Base-by-base conservation (phyloP, 2,329 filamentous ascomycete species). In the Colletotrichum cordylinicola region DNA sequence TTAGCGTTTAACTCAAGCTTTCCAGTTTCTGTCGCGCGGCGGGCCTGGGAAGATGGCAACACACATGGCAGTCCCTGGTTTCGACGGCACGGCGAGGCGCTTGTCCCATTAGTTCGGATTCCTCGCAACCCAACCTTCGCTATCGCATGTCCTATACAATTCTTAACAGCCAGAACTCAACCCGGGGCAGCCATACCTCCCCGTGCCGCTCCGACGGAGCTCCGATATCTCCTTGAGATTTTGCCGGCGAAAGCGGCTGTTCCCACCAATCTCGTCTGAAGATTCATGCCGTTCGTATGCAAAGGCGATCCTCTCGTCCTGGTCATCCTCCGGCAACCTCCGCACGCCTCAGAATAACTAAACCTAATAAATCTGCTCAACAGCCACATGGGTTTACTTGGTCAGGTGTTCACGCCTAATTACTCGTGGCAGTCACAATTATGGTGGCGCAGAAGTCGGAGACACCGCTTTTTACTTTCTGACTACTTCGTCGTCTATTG, bases 51-150 rank as follows among this genome's bases (percentile, higher is more conserved):
- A 31, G 2, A 18, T 12, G 5, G 27, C 1, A 9, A 13, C 6
- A 15, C 27, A 33, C 58, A 61, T 29, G 58, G 58, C 0, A 16
- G 18, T 24, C 31, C 58, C 13, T 31, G 16, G 16, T 18, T 8
- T 27, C 2, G 6, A 27, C 56, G 16, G 27, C 27, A 31, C 29
- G 56, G 16, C 29, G 56, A 60, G 15, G 24, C 55, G 13, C 21
- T 60, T 60, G 56, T 12, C 56, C 56, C 56, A 60, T 60, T 60
- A 29, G 56, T 60, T 60, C 56, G 56, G 56, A 61, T 35, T 31
- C n/a, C 27, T 21, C 27, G 31, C 27, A 35, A 9, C 16, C n/a
- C 58, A 61, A 10, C 6, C 29, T 5, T 61, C 58, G 56, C 56
- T n/a, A 13, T 61, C 29, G 58, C 58, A 16, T 31, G 9, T 35